phyloP scores from a whole-genome alignment of 2,329 filamentous ascomycete genomes.

The Colletotrichum zoysiae region DNA sequence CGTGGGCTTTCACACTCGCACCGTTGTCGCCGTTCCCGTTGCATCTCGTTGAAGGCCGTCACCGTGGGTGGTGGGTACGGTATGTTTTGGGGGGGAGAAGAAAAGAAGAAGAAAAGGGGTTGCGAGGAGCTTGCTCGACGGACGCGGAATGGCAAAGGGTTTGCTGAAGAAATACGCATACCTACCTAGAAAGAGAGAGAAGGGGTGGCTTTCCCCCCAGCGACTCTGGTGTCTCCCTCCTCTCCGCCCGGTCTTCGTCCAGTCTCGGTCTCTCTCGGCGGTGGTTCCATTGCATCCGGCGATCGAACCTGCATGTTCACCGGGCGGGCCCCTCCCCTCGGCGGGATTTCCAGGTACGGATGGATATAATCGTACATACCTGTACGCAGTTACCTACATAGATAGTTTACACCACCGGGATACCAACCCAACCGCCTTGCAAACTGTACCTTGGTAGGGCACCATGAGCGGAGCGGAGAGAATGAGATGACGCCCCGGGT shows the following conservation, averaged over 20 bases:
- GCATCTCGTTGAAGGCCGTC: not conserved
- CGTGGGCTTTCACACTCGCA: not conserved
- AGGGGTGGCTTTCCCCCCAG: too few relatives aligned
- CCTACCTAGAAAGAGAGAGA: not conserved
- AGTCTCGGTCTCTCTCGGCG: constrained; percentile 1
- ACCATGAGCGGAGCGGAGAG: too few relatives aligned
- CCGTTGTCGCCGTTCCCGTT: not conserved
- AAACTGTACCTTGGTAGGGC: too few relatives aligned
- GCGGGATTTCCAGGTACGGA: not conserved
- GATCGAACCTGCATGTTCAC: not conserved
- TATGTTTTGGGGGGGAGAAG: not conserved
- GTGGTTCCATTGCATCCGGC: constrained; percentile 9
- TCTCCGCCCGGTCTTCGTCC: not conserved
- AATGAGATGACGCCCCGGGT: too few relatives aligned
- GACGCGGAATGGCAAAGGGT: not conserved
- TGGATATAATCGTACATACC: too few relatives aligned
- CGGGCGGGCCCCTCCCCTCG: not conserved
- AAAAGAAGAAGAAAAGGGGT: not conserved
- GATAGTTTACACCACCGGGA: too few relatives aligned
- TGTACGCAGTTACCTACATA: too few relatives aligned
- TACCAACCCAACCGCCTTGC: too few relatives aligned
- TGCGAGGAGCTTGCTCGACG: not conserved
- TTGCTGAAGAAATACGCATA: not conserved
- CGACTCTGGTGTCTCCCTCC: too few relatives aligned
- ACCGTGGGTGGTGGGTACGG: not conserved